phyloP scores from a whole-genome alignment of 176 grass and related monocot species.

The maize (Zea mays) region Zm-B73-REFERENCE-NAM-5.0 NC_050101.1:92286001-92286500 shows the following conservation, averaged over 20 bases:
- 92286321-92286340: background rate
- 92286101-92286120: background rate
- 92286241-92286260: background rate
- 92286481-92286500: too few species aligned
- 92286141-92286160: conserved; percentile 1
- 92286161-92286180: conserved; percentile 14
- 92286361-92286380: background rate
- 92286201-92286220: background rate
- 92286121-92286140: conserved; percentile 1
- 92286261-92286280: background rate
- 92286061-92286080: too few species aligned
- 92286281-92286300: background rate
- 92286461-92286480: too few species aligned
- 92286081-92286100: too few species aligned
- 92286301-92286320: background rate
- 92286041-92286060: too few species aligned
- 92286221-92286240: conserved; percentile 29
- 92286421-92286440: background rate
- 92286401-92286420: background rate
- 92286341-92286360: background rate
- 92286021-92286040: too few species aligned
- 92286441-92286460: background rate
- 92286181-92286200: background rate
- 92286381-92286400: background rate
- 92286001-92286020: too few species aligned